A percentile compares a stretch with the other conserved stretches of the same genome.
Conservation (phyloP, 768 basidiomycete genomes). For the Stropharia rugosoannulata region DNA sequence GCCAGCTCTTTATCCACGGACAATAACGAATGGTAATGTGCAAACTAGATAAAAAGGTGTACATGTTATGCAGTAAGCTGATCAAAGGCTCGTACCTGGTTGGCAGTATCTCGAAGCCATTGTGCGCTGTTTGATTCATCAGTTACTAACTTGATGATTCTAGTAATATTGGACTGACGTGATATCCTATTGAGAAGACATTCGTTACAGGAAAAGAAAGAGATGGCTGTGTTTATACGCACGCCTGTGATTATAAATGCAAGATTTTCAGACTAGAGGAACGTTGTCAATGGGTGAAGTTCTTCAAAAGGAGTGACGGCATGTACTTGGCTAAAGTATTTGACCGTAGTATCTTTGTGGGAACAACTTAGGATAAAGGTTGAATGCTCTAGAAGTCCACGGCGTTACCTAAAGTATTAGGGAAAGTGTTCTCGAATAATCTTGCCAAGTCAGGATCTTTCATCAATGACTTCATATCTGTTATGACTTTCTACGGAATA, state of each 20-base stretch:
- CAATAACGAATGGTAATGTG: slow-evolving; percentile 64
- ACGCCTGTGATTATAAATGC: slow-evolving; percentile 84
- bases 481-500: slow-evolving; percentile 57
- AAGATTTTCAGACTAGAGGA: slow-evolving; percentile 55
- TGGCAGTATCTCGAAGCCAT: slow-evolving; percentile 82
- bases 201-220: not conserved
- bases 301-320: not conserved
- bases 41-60: slow-evolving; percentile 47
- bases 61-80: not conserved
- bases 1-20: slow-evolving; percentile 56
- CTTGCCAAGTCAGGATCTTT: slow-evolving; percentile 79
- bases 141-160: too few species aligned
- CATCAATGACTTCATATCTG: slow-evolving; percentile 68
- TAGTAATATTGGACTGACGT: slow-evolving; percentile 41
- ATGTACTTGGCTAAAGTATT: slow-evolving; percentile 62
- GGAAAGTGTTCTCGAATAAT: slow-evolving; percentile 81
- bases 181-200: slow-evolving; percentile 51
- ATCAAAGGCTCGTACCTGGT: slow-evolving; percentile 47
- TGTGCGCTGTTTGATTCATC: slow-evolving; percentile 54
- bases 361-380: not conserved
- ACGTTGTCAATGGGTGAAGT: slow-evolving; percentile 1
- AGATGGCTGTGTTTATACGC: slow-evolving; percentile 18
- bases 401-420: slow-evolving; percentile 69
- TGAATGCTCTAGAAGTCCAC: not conserved
- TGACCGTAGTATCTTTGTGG: slow-evolving; percentile 69